phyloP scores from a whole-genome alignment of 805 yeast genomes.

The Starmerella scarabaei region DNA sequence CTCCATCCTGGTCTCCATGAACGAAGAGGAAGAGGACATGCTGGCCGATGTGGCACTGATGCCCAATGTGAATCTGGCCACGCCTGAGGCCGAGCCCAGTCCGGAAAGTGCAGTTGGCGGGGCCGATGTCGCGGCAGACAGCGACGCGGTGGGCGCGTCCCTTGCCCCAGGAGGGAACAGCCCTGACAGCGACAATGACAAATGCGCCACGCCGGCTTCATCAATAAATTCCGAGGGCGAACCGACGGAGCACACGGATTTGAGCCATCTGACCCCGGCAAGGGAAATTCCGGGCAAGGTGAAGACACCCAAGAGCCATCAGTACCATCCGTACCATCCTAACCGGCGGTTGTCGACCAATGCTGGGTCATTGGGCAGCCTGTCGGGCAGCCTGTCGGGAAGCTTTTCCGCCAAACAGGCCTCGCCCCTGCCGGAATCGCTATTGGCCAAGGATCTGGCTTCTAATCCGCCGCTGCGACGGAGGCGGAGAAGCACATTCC shows the following conservation, averaged over 20 bases:
- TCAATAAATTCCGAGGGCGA: not conserved
- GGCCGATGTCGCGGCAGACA: not conserved
- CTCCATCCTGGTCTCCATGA: slow-evolving; percentile 67
- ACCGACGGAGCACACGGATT: not conserved
- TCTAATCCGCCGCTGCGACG: slow-evolving; percentile 13
- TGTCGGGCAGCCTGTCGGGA: slow-evolving; percentile 6
- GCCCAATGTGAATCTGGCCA: not conserved
- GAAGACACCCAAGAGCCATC: slow-evolving; percentile 13
- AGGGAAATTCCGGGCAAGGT: slow-evolving; percentile 14
- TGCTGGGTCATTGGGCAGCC: not conserved
- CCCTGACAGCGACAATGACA: too few relatives aligned
- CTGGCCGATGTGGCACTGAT: slow-evolving; percentile 10
- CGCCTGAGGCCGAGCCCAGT: not conserved
- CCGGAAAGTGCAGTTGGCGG: too few relatives aligned
- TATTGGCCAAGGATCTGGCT: slow-evolving; percentile 16
- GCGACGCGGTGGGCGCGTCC: not conserved
- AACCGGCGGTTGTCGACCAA: not conserved
- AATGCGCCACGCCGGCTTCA: too few relatives aligned
- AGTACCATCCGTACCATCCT: slow-evolving; percentile 1
- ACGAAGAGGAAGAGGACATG: slow-evolving; percentile 21
- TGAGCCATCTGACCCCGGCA: slow-evolving; percentile 11
- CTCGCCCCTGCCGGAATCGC: slow-evolving; percentile 21
- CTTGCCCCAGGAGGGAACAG: not conserved
- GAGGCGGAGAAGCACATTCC: slow-evolving; percentile 7
- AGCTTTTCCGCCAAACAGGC: slow-evolving; percentile 17